These are phyloP conservation scores for Spiromastix sp. DNA, from an alignment of 2,329 filamentous ascomycete species.

Conservation along the genomic window DNA sequence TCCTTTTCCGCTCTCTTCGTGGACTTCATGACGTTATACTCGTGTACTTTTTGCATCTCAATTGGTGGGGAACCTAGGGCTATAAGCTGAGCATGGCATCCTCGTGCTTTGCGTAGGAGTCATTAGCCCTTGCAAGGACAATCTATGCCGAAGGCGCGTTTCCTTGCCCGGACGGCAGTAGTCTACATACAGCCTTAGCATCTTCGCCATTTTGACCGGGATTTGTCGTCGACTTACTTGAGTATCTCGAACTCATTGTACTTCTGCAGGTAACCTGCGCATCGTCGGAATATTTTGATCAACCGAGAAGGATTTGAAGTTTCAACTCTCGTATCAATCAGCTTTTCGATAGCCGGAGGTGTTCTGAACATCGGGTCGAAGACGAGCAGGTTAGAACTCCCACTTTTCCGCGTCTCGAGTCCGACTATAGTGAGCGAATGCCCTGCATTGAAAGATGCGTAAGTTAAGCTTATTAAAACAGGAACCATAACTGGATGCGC, in stretches of 20 bases:
- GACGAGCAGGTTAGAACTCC: slow-evolving; percentile 61
- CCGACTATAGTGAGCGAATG: slow-evolving; percentile 89
- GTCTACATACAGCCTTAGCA: too few species aligned
- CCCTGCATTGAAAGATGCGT: slow-evolving; percentile 33
- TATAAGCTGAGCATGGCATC: too few species aligned
- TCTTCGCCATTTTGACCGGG: too few species aligned
- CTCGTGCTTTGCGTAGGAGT: too few species aligned
- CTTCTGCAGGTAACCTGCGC: slow-evolving; percentile 54
- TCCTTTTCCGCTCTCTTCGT: too few species aligned
- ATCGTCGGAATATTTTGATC: slow-evolving; percentile 65
- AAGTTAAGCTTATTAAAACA: neutral
- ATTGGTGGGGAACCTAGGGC: too few species aligned
- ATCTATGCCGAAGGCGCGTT: too few species aligned
- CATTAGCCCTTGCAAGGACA: too few species aligned
- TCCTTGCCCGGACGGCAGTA: too few species aligned
- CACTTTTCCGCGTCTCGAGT: slow-evolving; percentile 58
- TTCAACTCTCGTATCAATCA: slow-evolving; percentile 39
- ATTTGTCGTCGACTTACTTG: too few species aligned
- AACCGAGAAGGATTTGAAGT: slow-evolving; percentile 41
- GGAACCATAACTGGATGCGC: slow-evolving; percentile 11
- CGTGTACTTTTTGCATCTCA: too few species aligned
- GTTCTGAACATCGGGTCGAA: slow-evolving; percentile 81
- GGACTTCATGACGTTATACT: too few species aligned
- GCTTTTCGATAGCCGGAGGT: slow-evolving; percentile 49
- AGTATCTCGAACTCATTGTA: slow-evolving; percentile 73